Evolutionary conservation across 2,329 filamentous ascomycete species (phyloP).

Genomic region (Cryphonectria parasitica): DNA sequence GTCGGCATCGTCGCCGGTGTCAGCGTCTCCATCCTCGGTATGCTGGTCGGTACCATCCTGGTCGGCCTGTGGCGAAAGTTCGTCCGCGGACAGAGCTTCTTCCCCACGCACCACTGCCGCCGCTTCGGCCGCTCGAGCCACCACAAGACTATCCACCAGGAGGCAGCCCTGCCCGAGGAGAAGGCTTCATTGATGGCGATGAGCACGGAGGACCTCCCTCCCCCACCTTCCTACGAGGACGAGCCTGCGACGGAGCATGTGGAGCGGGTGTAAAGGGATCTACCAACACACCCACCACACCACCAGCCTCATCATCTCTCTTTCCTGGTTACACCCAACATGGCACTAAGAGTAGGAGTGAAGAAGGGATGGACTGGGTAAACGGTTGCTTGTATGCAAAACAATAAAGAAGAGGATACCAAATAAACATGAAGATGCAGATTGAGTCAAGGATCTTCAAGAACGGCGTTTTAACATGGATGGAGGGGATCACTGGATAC

Average conservation of each 20-base stretch:
- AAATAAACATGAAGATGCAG: neutral
- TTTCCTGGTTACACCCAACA: neutral
- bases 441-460: neutral
- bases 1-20: constrained; percentile 72
- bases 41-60: constrained; percentile 66
- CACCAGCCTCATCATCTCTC: neutral
- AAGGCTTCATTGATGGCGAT: constrained; percentile 55
- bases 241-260: constrained; percentile 16
- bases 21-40: constrained; percentile 61
- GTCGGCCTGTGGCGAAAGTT: constrained; percentile 62
- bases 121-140: constrained; percentile 34
- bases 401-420: neutral
- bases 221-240: constrained; percentile 37
- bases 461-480: constrained; percentile 20
- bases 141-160: constrained; percentile 43
- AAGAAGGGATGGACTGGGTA: neutral
- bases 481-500: constrained; percentile 13
- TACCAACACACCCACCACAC: neutral
- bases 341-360: neutral
- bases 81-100: constrained; percentile 46
- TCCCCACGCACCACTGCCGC: constrained; percentile 38
- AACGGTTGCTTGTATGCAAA: neutral
- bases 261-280: constrained; percentile 8
- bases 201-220: constrained; percentile 35
- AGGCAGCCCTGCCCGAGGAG: constrained; percentile 49